Percentiles rank a stretch among this genome's conserved stretches.
Conservation (phyloP, 352 stramenopile genomes). For the Phytophthora citrophthora region DNA sequence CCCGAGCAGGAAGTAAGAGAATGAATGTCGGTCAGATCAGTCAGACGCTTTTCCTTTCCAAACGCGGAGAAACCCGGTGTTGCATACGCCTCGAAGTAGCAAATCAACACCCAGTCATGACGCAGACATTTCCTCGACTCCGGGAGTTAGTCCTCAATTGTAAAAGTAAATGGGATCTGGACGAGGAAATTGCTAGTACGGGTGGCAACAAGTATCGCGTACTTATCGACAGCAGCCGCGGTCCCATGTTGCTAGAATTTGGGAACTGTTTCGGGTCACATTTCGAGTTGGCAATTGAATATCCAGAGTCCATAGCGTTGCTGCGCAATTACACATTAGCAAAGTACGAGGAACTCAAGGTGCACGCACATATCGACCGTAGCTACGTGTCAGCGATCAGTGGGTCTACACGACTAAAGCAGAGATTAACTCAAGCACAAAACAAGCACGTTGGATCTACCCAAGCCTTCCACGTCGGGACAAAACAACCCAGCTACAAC, state of each 20-base stretch:
- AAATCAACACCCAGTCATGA: constrained; percentile 45
- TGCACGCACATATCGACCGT: constrained; percentile 77
- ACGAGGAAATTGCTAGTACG: constrained; percentile 78
- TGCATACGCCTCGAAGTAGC: constrained; percentile 67
- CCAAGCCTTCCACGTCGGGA: constrained; percentile 13
- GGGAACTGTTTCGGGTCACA: constrained; percentile 78
- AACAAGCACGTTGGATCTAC: constrained; percentile 42
- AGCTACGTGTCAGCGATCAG: constrained; percentile 76
- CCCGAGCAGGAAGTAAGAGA: constrained; percentile 63
- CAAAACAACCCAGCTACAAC: constrained; percentile 9
- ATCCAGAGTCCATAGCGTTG: constrained; percentile 55
- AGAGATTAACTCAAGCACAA: constrained; percentile 52
- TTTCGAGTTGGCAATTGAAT: constrained; percentile 64
- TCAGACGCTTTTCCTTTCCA: constrained; percentile 50
- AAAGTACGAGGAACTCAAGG: constrained; percentile 70
- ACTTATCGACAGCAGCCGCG: constrained; percentile 76
- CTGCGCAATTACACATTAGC: constrained; percentile 62
- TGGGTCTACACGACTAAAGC: constrained; percentile 55
- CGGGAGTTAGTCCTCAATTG: constrained; percentile 76
- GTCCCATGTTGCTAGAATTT: constrained; percentile 84
- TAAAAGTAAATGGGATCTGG: constrained; percentile 80
- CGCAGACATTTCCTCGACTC: constrained; percentile 32
- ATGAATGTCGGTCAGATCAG: constrained; percentile 37
- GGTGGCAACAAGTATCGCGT: constrained; percentile 79
- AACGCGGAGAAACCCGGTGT: constrained; percentile 69